Percentiles rank a stretch among this genome's conserved stretches.
phyloP scores from a whole-genome alignment of 495 filamentous ascomycete species.

The Cercophora scortea region DNA sequence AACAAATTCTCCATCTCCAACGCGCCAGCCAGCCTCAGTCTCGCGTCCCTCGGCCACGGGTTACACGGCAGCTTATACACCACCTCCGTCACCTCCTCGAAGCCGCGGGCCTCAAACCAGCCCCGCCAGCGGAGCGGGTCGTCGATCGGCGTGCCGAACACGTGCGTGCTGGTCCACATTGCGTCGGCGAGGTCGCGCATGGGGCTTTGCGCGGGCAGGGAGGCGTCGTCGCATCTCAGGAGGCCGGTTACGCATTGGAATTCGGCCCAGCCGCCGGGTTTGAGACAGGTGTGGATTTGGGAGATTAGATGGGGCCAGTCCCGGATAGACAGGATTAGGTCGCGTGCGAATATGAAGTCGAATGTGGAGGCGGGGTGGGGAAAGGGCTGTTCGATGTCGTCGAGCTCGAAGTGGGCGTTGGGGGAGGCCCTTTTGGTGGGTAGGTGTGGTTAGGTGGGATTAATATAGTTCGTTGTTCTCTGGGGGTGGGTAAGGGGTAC shows the following conservation, averaged over 20 bases:
- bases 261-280: constrained; percentile 42
- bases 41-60: constrained; percentile 43
- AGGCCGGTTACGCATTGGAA: constrained; percentile 30
- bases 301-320: background rate
- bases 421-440: background rate
- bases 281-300: constrained; percentile 25
- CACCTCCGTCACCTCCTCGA: constrained; percentile 37
- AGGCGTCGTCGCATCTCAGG: constrained; percentile 23
- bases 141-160: constrained; percentile 17
- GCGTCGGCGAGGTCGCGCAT: constrained; percentile 16
- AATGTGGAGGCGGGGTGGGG: constrained; percentile 41
- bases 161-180: constrained; percentile 10
- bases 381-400: constrained; percentile 51
- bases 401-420: constrained; percentile 49
- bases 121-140: constrained; percentile 28
- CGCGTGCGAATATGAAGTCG: constrained; percentile 53
- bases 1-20: constrained; percentile 32
- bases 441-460: no score
- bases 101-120: constrained; percentile 30
- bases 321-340: background rate
- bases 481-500: no score
- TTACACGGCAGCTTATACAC: constrained; percentile 42
- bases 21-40: constrained; percentile 40
- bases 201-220: constrained; percentile 1
- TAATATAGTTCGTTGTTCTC: no score